These are phyloP conservation scores for Biancaea sappan DNA, from an alignment of 306 rosid genomes.

Conservation along the genomic window DNA sequence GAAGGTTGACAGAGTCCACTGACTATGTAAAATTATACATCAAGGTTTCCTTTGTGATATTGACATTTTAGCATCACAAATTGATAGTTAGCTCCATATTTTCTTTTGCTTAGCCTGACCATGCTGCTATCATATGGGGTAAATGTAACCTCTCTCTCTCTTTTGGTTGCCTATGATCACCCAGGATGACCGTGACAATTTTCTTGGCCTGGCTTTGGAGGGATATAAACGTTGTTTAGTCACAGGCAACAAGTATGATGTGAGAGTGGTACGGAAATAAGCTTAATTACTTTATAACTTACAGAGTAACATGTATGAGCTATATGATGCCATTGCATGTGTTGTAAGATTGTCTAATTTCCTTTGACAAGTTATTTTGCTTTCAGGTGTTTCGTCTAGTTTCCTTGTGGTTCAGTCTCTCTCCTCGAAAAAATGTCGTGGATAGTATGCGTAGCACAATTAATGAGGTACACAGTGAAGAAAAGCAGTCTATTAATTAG, in stretches of 20 bases:
- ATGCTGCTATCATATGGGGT: background rate
- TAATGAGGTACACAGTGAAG: constrained; percentile 56
- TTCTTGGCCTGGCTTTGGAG: constrained; percentile 86
- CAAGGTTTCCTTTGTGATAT: background rate
- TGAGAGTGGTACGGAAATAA: constrained; percentile 81
- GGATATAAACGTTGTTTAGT: constrained; percentile 84
- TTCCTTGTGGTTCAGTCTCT: constrained; percentile 88
- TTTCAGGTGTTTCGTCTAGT: constrained; percentile 88
- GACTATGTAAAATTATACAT: constrained; percentile 11
- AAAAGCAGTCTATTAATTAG: background rate
- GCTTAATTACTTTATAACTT: constrained; percentile 30
- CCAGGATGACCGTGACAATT: constrained; percentile 94
- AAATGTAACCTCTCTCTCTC: background rate
- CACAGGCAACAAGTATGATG: constrained; percentile 83
- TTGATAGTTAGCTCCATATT: constrained; percentile 6
- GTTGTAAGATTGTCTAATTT: constrained; percentile 21
- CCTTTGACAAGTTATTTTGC: constrained; percentile 29
- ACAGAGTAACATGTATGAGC: constrained; percentile 4
- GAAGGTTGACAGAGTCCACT: constrained; percentile 11
- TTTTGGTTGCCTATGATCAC: constrained; percentile 29
- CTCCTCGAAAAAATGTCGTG: constrained; percentile 62
- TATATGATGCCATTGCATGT: constrained; percentile 5
- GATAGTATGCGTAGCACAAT: constrained; percentile 74
- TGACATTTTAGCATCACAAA: constrained; percentile 10
- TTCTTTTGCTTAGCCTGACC: background rate